Evolutionary conservation across 2,329 filamentous ascomycete species (phyloP), one percentile per base, ranked within the genome.

Genomic region (Endocalyx cinctus): DNA sequence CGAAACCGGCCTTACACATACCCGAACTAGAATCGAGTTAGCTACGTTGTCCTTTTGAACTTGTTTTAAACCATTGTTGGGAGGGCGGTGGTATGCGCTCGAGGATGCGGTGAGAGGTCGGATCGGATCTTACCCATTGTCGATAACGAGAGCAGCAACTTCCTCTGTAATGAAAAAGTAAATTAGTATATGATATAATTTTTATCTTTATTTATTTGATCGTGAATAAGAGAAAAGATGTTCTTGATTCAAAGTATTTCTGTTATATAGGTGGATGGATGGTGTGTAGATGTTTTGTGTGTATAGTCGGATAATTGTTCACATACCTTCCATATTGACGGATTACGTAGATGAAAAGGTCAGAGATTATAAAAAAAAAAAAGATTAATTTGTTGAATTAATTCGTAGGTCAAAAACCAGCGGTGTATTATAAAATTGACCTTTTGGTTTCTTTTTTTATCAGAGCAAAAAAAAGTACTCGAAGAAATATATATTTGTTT

Each of bases 1-100:
- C 92, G 76, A 98, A 98, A 89, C 92, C 92, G 84, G 92, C 92
- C 81, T 98, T 98, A 79, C 92, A 98, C 92, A 98, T 97, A 82
- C 92, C 92, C 74, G 92, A 97, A 84, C 90, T 97, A 69, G 47
- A 29, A 10, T 41, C 33, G 25, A 42, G 48, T 57, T 41, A 57
- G 54, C 38, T 47, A 31, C 33, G 26, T 17, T 34, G 10, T 37
- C 33, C 34, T 26, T 23, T 17, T 17, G 32, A 27, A 11, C 14
- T 25, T 12, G 27, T 20, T 25, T 15, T 29, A n/a, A 27, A 25
- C 14, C 37, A 28, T 18, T 35, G 42, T 30, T 33, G 34, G 15
- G 27, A 42, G 30, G 30, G 31, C 35, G 38, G 31, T 27, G 17
- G 34, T 17, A 41, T 38, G 49, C 42, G 46, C 40, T 42, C 41